These are phyloP conservation scores for Alnus rubra DNA, from an alignment of 306 rosid genomes.

Conservation along the genomic window DNA sequence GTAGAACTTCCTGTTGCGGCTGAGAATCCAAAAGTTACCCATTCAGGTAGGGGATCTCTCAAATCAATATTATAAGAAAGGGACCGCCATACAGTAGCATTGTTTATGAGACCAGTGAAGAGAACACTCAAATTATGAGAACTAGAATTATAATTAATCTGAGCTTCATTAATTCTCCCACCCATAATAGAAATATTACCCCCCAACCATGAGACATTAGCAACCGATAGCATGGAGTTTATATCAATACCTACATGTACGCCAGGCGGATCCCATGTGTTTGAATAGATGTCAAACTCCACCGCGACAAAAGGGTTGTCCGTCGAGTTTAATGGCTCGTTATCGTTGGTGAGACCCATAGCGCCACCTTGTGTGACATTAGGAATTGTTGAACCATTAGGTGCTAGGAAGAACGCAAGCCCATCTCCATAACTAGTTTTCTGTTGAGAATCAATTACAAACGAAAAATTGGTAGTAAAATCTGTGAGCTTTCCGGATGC, in stretches of 20 bases:
- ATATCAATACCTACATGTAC: background rate
- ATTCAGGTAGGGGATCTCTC: slow-evolving; percentile 20
- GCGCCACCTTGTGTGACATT: slow-evolving; percentile 33
- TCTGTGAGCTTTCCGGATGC: slow-evolving; percentile 34
- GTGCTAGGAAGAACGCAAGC: slow-evolving; percentile 52
- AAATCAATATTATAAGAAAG: slow-evolving; percentile 21
- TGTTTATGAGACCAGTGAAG: slow-evolving; percentile 30
- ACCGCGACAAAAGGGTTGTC: background rate
- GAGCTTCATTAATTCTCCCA: slow-evolving; percentile 29
- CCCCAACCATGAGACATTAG: background rate
- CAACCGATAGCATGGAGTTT: background rate
- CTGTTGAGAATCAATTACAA: slow-evolving; percentile 29
- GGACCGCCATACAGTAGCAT: background rate
- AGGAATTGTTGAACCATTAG: slow-evolving; percentile 20
- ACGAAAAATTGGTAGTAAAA: slow-evolving; percentile 48
- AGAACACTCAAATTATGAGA: slow-evolving; percentile 34
- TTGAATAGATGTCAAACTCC: background rate
- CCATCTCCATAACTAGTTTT: slow-evolving; percentile 22
- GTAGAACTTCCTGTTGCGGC: background rate
- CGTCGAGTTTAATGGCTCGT: background rate
- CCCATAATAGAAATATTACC: no score
- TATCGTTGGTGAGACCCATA: slow-evolving; percentile 39
- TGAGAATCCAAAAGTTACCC: slow-evolving; percentile 40
- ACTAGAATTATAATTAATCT: slow-evolving; percentile 36
- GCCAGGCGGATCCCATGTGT: background rate